These are phyloP conservation scores for Hygrophorus russula DNA, from an alignment of 768 basidiomycete genomes.

Conservation along the genomic window DNA sequence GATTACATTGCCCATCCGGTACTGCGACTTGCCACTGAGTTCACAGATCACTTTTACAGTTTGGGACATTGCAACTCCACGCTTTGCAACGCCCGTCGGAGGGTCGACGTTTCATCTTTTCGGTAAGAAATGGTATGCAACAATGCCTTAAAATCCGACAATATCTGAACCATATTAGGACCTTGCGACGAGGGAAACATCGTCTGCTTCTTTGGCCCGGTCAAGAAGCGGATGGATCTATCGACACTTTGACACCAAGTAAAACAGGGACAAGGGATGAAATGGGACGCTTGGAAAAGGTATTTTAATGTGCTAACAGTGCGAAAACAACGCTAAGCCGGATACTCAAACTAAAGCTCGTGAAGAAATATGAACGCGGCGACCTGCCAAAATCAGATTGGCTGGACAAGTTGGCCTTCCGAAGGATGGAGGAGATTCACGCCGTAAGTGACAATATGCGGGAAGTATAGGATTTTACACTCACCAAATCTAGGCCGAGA, in stretches of 20 bases:
- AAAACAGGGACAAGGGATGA: constrained; percentile 77
- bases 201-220: constrained; percentile 76
- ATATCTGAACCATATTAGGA: constrained; percentile 36
- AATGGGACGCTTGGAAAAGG: constrained; percentile 93
- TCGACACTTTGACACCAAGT: constrained; percentile 78
- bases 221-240: constrained; percentile 75
- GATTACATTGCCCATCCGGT: constrained; percentile 84
- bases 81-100: constrained; percentile 73
- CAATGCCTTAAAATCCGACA: not conserved
- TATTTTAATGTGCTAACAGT: constrained; percentile 16
- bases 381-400: constrained; percentile 93
- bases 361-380: constrained; percentile 94
- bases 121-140: constrained; percentile 77
- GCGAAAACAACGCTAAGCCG: constrained; percentile 13
- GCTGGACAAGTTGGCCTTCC: constrained; percentile 87
- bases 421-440: constrained; percentile 93
- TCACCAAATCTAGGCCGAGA: constrained; percentile 52
- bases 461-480: not conserved
- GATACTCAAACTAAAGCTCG: constrained; percentile 37
- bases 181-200: constrained; percentile 85
- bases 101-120: constrained; percentile 88
- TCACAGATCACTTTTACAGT: constrained; percentile 91
- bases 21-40: constrained; percentile 84
- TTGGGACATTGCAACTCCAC: constrained; percentile 87
- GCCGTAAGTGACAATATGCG: constrained; percentile 34